A percentile compares a stretch with the other conserved stretches of the same genome.
Conservation (phyloP, 2,329 filamentous ascomycete genomes). For the Penicillium sp. region DNA sequence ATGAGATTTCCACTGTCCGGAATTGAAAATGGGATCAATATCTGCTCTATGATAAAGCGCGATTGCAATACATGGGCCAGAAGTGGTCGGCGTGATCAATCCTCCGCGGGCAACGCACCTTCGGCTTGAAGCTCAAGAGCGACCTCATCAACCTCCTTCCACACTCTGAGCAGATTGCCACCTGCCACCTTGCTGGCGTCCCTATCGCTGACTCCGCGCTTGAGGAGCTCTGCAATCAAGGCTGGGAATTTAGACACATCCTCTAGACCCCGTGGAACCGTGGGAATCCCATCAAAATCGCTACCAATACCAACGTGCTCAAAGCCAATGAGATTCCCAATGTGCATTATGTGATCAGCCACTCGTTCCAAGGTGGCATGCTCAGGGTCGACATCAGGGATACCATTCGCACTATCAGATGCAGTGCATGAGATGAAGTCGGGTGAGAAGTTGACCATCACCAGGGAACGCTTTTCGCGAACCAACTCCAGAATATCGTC, state of each 20-base stretch:
- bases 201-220: constrained; percentile 70
- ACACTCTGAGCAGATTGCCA: constrained; percentile 80
- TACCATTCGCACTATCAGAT: constrained; percentile 59
- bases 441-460: constrained; percentile 90
- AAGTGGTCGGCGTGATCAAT: constrained; percentile 28
- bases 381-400: constrained; percentile 67
- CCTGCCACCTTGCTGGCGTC: constrained; percentile 77
- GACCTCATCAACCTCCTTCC: constrained; percentile 75
- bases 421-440: constrained; percentile 78
- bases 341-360: constrained; percentile 77
- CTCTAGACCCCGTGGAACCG: constrained; percentile 72
- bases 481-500: constrained; percentile 80
- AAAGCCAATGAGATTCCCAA: constrained; percentile 80
- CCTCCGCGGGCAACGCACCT: constrained; percentile 52
- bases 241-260: constrained; percentile 84
- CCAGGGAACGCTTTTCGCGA: constrained; percentile 70
- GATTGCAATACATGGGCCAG: neutral
- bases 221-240: constrained; percentile 73
- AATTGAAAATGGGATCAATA: neutral
- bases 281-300: constrained; percentile 74
- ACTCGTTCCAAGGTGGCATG: constrained; percentile 77
- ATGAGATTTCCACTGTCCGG: neutral
- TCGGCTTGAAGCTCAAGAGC: constrained; percentile 64
- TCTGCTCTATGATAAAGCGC: neutral
- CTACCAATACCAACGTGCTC: constrained; percentile 86